A percentile compares a stretch with the other conserved stretches of the same genome.
phyloP scores from a whole-genome alignment of 306 rosid genomes.

The Inga oerstediana region DNA sequence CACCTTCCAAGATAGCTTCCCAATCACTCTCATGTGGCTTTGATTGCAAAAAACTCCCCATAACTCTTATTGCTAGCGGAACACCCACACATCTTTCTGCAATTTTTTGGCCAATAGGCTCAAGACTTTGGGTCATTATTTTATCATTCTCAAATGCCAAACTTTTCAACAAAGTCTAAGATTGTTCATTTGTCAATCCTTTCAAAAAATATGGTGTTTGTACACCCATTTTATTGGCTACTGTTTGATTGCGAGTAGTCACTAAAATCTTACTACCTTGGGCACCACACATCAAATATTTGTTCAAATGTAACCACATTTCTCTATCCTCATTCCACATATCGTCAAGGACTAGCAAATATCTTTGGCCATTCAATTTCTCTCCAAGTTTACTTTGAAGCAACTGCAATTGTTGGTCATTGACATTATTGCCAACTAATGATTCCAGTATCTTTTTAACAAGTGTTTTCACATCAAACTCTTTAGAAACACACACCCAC shows the following conservation, averaged over 20 bases:
- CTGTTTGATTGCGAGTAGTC: background rate
- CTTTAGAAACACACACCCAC: slow-evolving; percentile 26
- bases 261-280: background rate
- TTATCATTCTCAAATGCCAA: background rate
- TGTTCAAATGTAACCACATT: background rate
- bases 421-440: background rate
- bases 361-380: background rate
- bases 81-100: background rate
- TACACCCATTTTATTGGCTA: background rate
- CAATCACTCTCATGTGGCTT: background rate
- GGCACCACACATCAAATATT: background rate
- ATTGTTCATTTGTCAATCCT: background rate
- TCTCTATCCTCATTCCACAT: background rate
- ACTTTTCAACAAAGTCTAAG: background rate
- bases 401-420: background rate
- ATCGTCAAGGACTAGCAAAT: background rate
- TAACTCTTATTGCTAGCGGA: background rate
- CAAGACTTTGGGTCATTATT: background rate
- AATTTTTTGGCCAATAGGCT: background rate
- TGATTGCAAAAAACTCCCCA: background rate
- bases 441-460: background rate
- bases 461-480: background rate
- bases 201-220: background rate
- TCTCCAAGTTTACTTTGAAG: background rate
- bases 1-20: background rate